phyloP scores from a whole-genome alignment of 169 alveolate genomes.

The Cryptosporidium canis region DNA sequence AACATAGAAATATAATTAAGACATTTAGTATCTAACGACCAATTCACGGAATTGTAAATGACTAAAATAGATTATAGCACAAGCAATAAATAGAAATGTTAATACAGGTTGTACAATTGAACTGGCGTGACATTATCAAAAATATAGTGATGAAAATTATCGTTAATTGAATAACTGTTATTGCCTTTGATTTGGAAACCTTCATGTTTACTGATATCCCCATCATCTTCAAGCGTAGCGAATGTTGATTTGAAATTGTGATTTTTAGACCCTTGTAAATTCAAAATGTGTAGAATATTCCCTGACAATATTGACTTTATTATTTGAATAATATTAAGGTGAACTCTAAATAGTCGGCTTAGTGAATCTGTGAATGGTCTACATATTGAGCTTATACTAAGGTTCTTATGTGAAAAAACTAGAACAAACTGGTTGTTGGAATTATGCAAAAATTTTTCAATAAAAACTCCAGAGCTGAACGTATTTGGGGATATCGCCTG shows the following conservation, averaged over 20 bases:
- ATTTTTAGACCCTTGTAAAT: slow-evolving; percentile 27
- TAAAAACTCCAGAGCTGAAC: slow-evolving; percentile 54
- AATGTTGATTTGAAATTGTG: slow-evolving; percentile 53
- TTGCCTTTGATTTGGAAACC: not conserved
- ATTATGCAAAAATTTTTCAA: not conserved
- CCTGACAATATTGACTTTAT: slow-evolving; percentile 37
- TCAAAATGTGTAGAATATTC: slow-evolving; percentile 34
- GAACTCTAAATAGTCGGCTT: slow-evolving; percentile 15
- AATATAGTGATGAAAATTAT: slow-evolving; percentile 30
- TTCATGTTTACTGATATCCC: not conserved
- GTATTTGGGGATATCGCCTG: not conserved
- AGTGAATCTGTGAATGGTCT: slow-evolving; percentile 51
- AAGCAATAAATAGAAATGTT: not conserved
- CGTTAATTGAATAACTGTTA: not conserved
- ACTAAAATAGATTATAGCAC: not conserved
- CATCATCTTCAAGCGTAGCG: not conserved
- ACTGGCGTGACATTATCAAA: slow-evolving; percentile 24
- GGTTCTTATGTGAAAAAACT: slow-evolving; percentile 23
- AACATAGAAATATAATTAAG: not conserved
- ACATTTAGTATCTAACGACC: not conserved
- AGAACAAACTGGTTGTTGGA: slow-evolving; percentile 21
- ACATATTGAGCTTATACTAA: slow-evolving; percentile 20
- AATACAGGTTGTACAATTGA: slow-evolving; percentile 6
- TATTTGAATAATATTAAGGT: slow-evolving; percentile 39
- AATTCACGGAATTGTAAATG: not conserved